phyloP scores from a whole-genome alignment of 495 filamentous ascomycete species.

The Penicillium desertorum region DNA sequence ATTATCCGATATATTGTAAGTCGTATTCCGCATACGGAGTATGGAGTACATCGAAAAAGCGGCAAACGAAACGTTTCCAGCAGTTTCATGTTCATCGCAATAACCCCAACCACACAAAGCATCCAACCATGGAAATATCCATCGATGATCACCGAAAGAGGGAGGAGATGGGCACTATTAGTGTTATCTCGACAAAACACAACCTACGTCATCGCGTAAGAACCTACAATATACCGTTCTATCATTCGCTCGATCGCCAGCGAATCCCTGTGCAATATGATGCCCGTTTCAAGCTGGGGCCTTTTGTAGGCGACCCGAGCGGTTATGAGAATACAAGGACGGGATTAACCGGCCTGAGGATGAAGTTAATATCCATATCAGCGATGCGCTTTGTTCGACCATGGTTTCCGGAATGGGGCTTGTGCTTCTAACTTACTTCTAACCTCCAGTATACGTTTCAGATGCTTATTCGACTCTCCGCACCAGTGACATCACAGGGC shows the following conservation, averaged over 20 bases:
- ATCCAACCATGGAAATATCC: not conserved
- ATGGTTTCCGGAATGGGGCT: not conserved
- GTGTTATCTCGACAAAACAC: not conserved
- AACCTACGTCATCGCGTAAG: conserved; percentile 10
- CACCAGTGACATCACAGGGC: conserved; percentile 6
- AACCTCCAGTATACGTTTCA: not conserved
- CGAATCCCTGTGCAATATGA: conserved; percentile 2
- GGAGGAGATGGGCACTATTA: not conserved
- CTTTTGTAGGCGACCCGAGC: not conserved
- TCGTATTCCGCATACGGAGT: not conserved
- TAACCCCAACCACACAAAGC: conserved; percentile 4
- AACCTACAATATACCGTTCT: not conserved
- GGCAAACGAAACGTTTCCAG: not conserved
- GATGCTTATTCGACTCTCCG: not conserved
- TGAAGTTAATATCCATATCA: not conserved
- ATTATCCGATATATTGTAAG: not conserved
- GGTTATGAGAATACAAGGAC: not conserved
- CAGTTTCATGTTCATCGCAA: conserved; percentile 4
- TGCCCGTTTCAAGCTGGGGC: not conserved
- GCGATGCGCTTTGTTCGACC: not conserved
- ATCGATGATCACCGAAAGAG: not conserved
- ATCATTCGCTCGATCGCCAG: not conserved
- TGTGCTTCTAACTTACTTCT: not conserved
- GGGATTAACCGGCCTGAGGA: not conserved
- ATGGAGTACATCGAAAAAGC: not conserved